Conservation (phyloP, 305 asterid genomes). For the Fraxinus angustifolia region DNA sequence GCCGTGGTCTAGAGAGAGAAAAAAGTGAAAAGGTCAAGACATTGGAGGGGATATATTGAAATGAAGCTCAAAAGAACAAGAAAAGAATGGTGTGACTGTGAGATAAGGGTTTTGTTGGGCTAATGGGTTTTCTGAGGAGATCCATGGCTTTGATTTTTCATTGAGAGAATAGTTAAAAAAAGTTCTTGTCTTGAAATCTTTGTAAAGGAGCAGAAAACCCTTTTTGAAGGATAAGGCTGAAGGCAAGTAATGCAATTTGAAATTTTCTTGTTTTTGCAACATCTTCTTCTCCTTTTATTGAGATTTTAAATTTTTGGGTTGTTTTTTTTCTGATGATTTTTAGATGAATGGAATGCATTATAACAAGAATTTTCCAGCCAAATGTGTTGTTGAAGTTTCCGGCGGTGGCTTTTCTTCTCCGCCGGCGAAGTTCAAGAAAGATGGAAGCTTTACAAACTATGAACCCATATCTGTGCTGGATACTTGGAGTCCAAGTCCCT, state of each 20-base stretch:
- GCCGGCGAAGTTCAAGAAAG: conserved; percentile 31
- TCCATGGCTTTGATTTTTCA: conserved; percentile 24
- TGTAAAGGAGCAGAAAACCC: neutral
- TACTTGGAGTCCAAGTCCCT: conserved; percentile 55
- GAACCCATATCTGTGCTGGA: conserved; percentile 55
- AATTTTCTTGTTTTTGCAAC: neutral
- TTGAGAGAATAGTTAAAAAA: neutral
- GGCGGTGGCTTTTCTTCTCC: conserved; percentile 30
- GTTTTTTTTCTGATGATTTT: neutral
- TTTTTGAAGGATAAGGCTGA: conserved; percentile 2
- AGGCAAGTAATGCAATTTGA: conserved; percentile 12
- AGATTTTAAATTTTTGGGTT: neutral
- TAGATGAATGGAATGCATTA: conserved; percentile 46
- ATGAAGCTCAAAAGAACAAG: conserved; percentile 29
- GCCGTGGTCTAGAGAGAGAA: conserved; percentile 1
- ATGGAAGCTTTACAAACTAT: conserved; percentile 34
- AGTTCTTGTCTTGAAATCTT: conserved; percentile 21
- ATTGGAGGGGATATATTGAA: conserved; percentile 27
- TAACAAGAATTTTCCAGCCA: conserved; percentile 31
- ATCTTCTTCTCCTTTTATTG: neutral
- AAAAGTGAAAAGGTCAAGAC: neutral
- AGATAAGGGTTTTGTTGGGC: conserved; percentile 20
- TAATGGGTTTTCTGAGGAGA: conserved; percentile 26
- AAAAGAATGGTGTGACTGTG: conserved; percentile 19
- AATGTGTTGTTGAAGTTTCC: conserved; percentile 25